Evolutionary conservation across 169 alveolate genomes (phyloP), one percentile per base, ranked within the genome.

Genomic region (Plasmodium ovale): DNA sequence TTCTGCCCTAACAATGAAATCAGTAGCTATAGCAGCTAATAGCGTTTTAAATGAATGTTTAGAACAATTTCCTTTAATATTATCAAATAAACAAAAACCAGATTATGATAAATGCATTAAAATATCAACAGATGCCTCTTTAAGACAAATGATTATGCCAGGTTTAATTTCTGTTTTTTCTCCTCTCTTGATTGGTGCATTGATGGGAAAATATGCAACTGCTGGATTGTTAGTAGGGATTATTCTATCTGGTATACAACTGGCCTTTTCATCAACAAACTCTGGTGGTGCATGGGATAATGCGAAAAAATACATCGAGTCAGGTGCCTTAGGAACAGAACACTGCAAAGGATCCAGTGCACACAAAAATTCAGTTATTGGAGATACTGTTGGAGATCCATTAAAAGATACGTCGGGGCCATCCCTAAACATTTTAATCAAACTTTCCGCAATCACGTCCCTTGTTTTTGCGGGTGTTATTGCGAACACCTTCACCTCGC

Each of bases 371-470:
- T 95, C 98, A 19, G 97, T 95, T 58, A 94, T 95, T 88, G 99
- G 98, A 74, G 98, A 97, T 92, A 96, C 96, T 89, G 97, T 95
- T 67, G 99, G 99, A 25, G 99, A 97, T 87, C 99, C 99, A 51
- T 90, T 97, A 71, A 97, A 97, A 94, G 99, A 97, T 69, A 97
- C 99, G 53, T 93, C 97, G 25, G 99, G 99, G 25, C 99, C 98
- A 14, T 92, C 97, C 25, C 90, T 95, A 79, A 95, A 95, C 90
- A 96, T 96, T 79, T 85, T 95, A 37, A 88, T 96, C 44, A 96
- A 96, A 89, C 94, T 96, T 16, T 91, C 96, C 33, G 97, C 97
- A 29, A 95, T 96, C 72, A 82, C 94, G 54, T 93, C 97, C 6
- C 95, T 95, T 49, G 97, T 95, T 44, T 95, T 96, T 79, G 97